Evolutionary conservation across 2,329 filamentous ascomycete species (phyloP).

Genomic region (Beauveria varroae): DNA sequence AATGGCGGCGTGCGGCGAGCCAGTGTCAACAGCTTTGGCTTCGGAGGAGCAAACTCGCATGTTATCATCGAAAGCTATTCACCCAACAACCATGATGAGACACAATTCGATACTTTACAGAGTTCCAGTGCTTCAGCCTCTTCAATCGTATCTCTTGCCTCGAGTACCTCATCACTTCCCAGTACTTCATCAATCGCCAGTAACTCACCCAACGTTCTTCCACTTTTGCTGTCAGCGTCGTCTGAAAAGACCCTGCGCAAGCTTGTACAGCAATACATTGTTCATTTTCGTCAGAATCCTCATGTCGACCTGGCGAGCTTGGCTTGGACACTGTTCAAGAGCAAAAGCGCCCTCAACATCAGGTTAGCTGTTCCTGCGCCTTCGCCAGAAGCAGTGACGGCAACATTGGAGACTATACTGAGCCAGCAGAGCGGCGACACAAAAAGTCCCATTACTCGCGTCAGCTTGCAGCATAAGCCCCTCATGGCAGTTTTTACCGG

Average conservation of each 20-base stretch:
- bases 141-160: background rate
- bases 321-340: background rate
- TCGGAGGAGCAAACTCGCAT: constrained; percentile 21
- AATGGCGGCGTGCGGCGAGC: constrained; percentile 3
- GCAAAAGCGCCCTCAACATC: background rate
- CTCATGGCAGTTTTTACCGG: constrained; percentile 22
- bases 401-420: background rate
- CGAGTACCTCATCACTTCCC: background rate
- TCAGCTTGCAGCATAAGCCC: background rate
- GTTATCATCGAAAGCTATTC: constrained; percentile 16
- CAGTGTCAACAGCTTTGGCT: constrained; percentile 21
- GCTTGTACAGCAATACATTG: background rate
- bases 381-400: background rate
- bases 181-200: background rate
- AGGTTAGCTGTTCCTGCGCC: background rate
- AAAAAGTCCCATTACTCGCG: background rate
- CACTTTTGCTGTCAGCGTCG: constrained; percentile 15
- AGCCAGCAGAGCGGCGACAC: background rate
- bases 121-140: background rate
- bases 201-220: constrained; percentile 7
- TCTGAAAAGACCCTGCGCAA: constrained; percentile 10
- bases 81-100: background rate
- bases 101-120: background rate
- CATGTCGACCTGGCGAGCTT: background rate
- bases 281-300: background rate